Base-by-base conservation (phyloP, 192 early-diverging fungal genomes). In the Backusella australiensis region DNA sequence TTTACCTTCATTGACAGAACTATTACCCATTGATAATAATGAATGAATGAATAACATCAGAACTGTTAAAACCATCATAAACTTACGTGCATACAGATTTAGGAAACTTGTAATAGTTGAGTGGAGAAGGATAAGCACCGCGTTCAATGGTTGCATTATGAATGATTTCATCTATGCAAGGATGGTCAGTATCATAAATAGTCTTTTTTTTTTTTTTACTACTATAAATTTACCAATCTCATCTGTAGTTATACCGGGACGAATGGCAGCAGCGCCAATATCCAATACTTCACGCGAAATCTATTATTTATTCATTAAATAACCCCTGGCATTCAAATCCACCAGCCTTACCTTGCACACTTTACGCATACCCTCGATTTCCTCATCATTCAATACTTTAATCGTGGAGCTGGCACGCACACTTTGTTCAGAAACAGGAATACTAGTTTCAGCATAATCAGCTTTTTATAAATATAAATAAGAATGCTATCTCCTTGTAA, bases 81-180 rank as follows among this genome's bases (percentile, higher is more conserved):
- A 87, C 84, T 72, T 85, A 90, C 73, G 92, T 97, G 87, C 98
- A 99, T 77, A 92, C 90, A 34, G 96, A 97, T 85, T 99, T 99
- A 14, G 97, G 97, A 82, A 98, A 99, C 41, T 90, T 81, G 83
- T 94, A 93, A 89, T 99, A 99, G 86, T 98, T 98, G 44, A 99
- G 85, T 53, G 98, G 95, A n/a, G 96, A 98, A 29, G 98, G 98
- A 77, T 99, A 99, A n/a, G 91, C 91, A 68, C 92, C 91, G 53
- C 98, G 93, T 80, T 90, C 96, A 52, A 99, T 90, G 3, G 90
- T 93, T 9, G 97, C 98, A 73, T 98, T 96, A 75, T 99, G 98
- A 72, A 99, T 91, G 41, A 97, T 87, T 6, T 94, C 88, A 78
- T 99, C 98, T 83, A 56, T 74, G 15, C 15, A 36, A n/a, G 1